These are phyloP conservation scores for Apiospora aurea DNA, from an alignment of 2,329 filamentous ascomycete genomes.

Conservation along the genomic window DNA sequence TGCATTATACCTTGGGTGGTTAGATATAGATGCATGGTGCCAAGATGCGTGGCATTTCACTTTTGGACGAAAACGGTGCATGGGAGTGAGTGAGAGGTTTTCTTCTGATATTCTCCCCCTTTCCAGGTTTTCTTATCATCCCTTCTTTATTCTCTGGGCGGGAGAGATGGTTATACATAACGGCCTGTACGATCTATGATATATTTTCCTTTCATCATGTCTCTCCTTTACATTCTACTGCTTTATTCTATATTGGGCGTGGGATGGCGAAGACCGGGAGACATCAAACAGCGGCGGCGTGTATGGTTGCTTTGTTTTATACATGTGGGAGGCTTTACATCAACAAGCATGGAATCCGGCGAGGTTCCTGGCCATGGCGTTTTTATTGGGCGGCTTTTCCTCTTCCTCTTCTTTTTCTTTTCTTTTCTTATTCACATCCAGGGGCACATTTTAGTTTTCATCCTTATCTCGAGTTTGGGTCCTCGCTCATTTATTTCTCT, in stretches of 20 bases:
- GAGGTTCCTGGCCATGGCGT: not conserved
- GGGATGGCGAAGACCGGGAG: not conserved
- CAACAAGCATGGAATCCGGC: not conserved
- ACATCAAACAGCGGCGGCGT: not conserved
- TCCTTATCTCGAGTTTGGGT: slow-evolving; percentile 37
- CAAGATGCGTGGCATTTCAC: not conserved
- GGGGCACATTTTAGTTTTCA: slow-evolving; percentile 26
- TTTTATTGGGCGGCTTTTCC: not conserved
- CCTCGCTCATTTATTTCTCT: slow-evolving; percentile 29
- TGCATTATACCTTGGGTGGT: not conserved
- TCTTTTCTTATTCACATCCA: slow-evolving; percentile 29
- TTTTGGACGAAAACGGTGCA: not conserved
- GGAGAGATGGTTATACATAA: not conserved
- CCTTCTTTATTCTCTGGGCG: slow-evolving; percentile 25
- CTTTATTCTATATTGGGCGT: not conserved
- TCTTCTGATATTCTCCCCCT: slow-evolving; percentile 15
- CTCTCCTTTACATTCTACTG: not conserved
- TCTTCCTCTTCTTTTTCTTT: not conserved
- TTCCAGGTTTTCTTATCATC: slow-evolving; percentile 17
- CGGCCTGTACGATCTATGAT: slow-evolving; percentile 12
- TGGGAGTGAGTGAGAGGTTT: not conserved
- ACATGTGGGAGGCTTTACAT: not conserved
- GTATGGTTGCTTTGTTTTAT: not conserved
- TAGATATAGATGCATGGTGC: slow-evolving; percentile 14
- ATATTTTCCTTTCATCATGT: not conserved